Evolutionary conservation across 352 stramenopile species (phyloP), one percentile per base, ranked within the genome.

Genomic region (Pythium aquatile): DNA sequence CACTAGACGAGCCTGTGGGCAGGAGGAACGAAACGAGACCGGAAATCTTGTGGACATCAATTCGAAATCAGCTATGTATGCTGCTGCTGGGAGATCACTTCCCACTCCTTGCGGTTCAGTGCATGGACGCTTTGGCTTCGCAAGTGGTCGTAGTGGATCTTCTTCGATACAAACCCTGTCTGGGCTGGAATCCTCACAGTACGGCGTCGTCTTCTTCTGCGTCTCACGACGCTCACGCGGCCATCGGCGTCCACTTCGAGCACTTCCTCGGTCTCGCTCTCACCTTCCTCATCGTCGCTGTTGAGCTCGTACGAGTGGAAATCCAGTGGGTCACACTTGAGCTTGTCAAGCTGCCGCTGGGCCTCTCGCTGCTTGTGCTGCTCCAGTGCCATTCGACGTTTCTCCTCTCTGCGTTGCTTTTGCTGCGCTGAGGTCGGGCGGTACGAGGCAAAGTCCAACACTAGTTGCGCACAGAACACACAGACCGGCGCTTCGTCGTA

Each of bases 401-500:
- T 39, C 2, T 37, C 44, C 28, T 68, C 62, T 54, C 29, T 35
- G 10, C 35, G 53, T 9, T 47, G 54, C 24, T 42, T 29, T 24
- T 39, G 42, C 33, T 68, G 5, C 1, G 62, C 62, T 5, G 62
- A 68, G 8, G 62, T 58, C 33, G 62, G 62, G 32, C 78, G 70
- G 26, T 89, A 89, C 9, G 70, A 75, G 1, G 69, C 68, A 49
- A 69, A 76, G 37, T 87, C 70, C 2, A 89, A 65, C 29, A 85
- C 65, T 5, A 86, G 40, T 63, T 89, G 80, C 24, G 77, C 79
- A 66, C 80, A 87, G 64, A 87, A 85, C 0, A 61, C 78, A 47
- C 78, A 87, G 20, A 89, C 68, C 26, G 75, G 71, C 10, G 77
- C 80, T 61, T 89, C 73, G 54, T 89, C 74, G 44, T 89, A 89